Conservation (phyloP, 2,329 filamentous ascomycete genomes). For the Aplosporella prunicola region DNA sequence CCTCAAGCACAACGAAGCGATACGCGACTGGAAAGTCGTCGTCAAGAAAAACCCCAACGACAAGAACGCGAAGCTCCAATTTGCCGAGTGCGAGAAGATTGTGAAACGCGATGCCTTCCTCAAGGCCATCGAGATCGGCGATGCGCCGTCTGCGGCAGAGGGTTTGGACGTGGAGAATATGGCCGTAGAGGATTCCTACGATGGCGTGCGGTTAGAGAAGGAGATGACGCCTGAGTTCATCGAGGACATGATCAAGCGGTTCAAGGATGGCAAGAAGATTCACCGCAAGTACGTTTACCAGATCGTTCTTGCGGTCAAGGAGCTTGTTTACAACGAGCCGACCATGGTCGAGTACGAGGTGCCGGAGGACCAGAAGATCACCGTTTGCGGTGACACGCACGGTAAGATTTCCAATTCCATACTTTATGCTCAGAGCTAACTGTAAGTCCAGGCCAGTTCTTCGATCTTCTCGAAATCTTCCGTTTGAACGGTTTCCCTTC, state of each 20-base stretch:
- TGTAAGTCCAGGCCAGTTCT: conserved; percentile 69
- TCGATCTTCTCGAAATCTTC: conserved; percentile 95
- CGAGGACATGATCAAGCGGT: conserved; percentile 91
- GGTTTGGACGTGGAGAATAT: conserved; percentile 84
- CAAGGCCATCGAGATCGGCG: conserved; percentile 85
- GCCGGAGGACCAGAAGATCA: conserved; percentile 66
- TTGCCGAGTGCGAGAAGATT: conserved; percentile 89
- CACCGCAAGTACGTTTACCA: conserved; percentile 96
- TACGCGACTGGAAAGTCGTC: conserved; percentile 86
- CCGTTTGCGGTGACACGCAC: conserved; percentile 95
- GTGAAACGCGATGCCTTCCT: conserved; percentile 89
- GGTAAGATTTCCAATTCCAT: conserved; percentile 45
- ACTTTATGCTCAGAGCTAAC: conserved; percentile 13
- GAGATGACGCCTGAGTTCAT: conserved; percentile 96
- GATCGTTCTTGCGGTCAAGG: conserved; percentile 82
- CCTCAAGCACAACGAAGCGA: conserved; percentile 74
- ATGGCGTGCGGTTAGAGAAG: conserved; percentile 66
- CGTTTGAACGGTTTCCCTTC: conserved; percentile 75
- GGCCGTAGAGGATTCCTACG: conserved; percentile 71
- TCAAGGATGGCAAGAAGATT: conserved; percentile 92
- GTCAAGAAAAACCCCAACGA: conserved; percentile 79
- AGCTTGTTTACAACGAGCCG: conserved; percentile 82
- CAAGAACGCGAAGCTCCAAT: conserved; percentile 82
- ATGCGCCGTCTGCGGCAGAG: conserved; percentile 85
- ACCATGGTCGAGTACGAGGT: conserved; percentile 95